A percentile compares a stretch with the other conserved stretches of the same genome.
Conservation (phyloP, 306 rosid species). For the Citrullus mucosospermus region DNA sequence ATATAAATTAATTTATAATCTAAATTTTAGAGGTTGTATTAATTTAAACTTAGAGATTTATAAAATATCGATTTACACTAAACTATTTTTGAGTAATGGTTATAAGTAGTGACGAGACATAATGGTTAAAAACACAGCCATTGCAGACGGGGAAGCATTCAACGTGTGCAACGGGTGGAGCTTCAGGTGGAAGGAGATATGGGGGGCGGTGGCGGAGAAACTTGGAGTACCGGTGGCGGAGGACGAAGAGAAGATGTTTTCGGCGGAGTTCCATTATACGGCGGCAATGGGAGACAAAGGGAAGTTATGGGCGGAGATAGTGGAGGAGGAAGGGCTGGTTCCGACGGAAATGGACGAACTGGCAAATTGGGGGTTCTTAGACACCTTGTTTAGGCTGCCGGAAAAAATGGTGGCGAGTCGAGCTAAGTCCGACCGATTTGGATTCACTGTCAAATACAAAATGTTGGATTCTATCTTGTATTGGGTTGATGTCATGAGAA, state of each 20-base stretch:
- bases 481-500: conserved; percentile 71
- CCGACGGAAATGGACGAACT: conserved; percentile 44
- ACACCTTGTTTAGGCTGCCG: conserved; percentile 61
- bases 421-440: conserved; percentile 54
- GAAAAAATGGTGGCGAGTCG: conserved; percentile 55
- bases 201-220: conserved; percentile 51
- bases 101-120: no score
- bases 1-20: no score
- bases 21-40: no score
- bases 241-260: conserved; percentile 19
- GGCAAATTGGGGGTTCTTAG: conserved; percentile 79
- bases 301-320: conserved; percentile 69
- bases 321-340: conserved; percentile 47
- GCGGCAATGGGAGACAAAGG: conserved; percentile 52
- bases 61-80: no score
- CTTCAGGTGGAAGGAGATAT: conserved; percentile 76
- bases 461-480: conserved; percentile 58
- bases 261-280: conserved; percentile 40
- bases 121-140: not conserved
- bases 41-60: no score
- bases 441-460: conserved; percentile 39
- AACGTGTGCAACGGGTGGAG: conserved; percentile 57
- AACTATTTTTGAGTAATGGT: no score
- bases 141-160: conserved; percentile 38
- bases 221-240: conserved; percentile 34